Evolutionary conservation across 257 asterid genomes (phyloP), one percentile per base, ranked within the genome.

Genomic region (Penstemon newberryi): DNA sequence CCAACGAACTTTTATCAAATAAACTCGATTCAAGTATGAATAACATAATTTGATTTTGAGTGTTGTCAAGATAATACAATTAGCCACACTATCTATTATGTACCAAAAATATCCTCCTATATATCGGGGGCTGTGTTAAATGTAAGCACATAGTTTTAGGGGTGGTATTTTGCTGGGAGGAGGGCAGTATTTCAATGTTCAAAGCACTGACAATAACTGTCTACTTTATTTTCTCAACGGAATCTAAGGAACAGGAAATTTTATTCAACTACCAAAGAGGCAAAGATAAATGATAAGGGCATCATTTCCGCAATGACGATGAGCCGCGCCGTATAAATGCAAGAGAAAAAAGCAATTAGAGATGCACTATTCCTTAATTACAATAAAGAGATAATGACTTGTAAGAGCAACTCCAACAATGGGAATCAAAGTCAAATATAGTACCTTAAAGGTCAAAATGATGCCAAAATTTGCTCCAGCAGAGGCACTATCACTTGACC

Each of bases 241-340:
- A 43, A 55, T 46, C 18, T 33, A 41, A 5, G 13, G 18, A 68
- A 68, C 62, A 50, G 36, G 37, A 49, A 9, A 15, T 6, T 25
- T n/a, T 0, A 11, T 38, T 67, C 60, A 61, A 66, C 44, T 41
- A 53, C 71, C 57, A 52, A 12, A 15, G 18, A 15, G 18, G 18
- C 18, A 15, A 15, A 64, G 56, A n/a, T 7, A 10, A 47, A 45
- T 38, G 60, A 51, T 58, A n/a, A 40, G 36, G 15, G 46, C 53
- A 55, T 3, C 53, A 42, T 72, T 60, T 41, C 63, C 19, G 3
- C n/a, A 3, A 58, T 13, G 39, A 42, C 3, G 41, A 67, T 7
- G 45, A 7, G 70, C 36, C 66, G 80, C 83, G 80, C 83, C 83
- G 78, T 71, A 79, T 67, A 67, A 50, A 59, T 50, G 74, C 67